Evolutionary conservation across 371 early-diverging fungal species (phyloP), one percentile per base, ranked within the genome.

Genomic region (Apophysomyces elegans): DNA sequence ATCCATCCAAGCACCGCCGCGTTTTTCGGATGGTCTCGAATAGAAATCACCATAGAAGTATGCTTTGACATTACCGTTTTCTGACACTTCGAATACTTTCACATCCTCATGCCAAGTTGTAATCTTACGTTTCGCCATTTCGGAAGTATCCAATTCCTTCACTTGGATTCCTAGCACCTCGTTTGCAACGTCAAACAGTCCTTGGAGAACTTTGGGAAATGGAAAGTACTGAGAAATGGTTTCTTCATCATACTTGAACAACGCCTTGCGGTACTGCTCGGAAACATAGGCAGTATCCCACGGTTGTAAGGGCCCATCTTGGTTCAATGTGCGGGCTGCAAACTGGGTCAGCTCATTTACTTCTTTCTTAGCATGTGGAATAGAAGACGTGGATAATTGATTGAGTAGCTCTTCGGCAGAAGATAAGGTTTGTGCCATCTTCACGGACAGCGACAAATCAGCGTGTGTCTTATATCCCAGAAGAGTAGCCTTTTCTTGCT

Each of bases 1-100:
- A 61, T 88, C 85, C 91, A 93, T 90, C 94, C 93, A 93, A 1
- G 86, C 87, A 59, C 92, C 91, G 32, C 84, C 82, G 37, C 87
- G 78, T 56, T 89, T 89, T 46, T 89, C 90, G 13, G 85, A 83
- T 16, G 87, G 86, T 3, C 90, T 77, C 26, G 86, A 77, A 47
- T 86, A 86, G 66, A 89, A 89, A 61, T 89, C 90, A 7, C 90
- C 90, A 64, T 88, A 88, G 63, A 89, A 89, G 66, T 88, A 89
- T 0, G 90, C 90, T 56, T 83, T 77, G 9, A 83, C 67, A 32
- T 82, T 56, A 7, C 74, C 79, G 9, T 77, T 66, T 46, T 88
- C 88, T 43, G 80, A 74, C 0, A 88, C 86, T 65, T 86, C 81
- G 70, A 85, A 89, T 4, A 88, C 80, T 63, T 85, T 87, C 60